phyloP scores from a whole-genome alignment of 495 filamentous ascomycete genomes.

The Hypoxylon subgilvum region DNA sequence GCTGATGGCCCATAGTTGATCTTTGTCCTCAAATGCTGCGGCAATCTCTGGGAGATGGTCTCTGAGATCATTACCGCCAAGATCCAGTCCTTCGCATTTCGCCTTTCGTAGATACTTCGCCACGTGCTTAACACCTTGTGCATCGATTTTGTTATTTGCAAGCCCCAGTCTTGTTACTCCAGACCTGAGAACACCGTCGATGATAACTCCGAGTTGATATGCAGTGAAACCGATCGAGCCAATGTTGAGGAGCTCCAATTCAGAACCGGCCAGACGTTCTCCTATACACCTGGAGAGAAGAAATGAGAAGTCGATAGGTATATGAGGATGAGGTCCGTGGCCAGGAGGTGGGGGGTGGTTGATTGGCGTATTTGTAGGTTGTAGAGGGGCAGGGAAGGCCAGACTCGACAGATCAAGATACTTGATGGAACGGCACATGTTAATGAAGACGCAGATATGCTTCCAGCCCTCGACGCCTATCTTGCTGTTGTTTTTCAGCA shows the following conservation, averaged over 20 bases:
- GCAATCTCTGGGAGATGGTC: slow-evolving; percentile 73
- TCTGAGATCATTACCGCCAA: slow-evolving; percentile 85
- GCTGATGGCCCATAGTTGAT: slow-evolving; percentile 79
- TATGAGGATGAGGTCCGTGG: slow-evolving; percentile 16
- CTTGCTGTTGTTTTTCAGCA: slow-evolving; percentile 85
- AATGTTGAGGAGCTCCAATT: slow-evolving; percentile 83
- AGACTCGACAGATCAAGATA: slow-evolving; percentile 85
- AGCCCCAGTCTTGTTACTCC: slow-evolving; percentile 79
- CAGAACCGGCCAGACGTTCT: slow-evolving; percentile 74
- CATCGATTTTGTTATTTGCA: slow-evolving; percentile 77
- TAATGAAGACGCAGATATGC: slow-evolving; percentile 85
- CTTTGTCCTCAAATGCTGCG: slow-evolving; percentile 63
- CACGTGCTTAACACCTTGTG: slow-evolving; percentile 75
- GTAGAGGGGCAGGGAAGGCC: slow-evolving; percentile 67
- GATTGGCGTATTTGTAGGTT: slow-evolving; percentile 33
- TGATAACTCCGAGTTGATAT: slow-evolving; percentile 71
- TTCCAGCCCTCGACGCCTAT: slow-evolving; percentile 88
- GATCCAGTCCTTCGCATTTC: slow-evolving; percentile 84
- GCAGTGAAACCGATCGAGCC: slow-evolving; percentile 75
- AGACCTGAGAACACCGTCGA: slow-evolving; percentile 75
- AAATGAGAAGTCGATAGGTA: slow-evolving; percentile 41
- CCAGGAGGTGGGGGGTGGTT: slow-evolving; percentile 26
- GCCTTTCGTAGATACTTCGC: slow-evolving; percentile 73
- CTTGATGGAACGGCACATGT: slow-evolving; percentile 85
- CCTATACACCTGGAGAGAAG: slow-evolving; percentile 75